Conservation (phyloP, 257 asterid species). For the Gardenia jasminoides region DNA sequence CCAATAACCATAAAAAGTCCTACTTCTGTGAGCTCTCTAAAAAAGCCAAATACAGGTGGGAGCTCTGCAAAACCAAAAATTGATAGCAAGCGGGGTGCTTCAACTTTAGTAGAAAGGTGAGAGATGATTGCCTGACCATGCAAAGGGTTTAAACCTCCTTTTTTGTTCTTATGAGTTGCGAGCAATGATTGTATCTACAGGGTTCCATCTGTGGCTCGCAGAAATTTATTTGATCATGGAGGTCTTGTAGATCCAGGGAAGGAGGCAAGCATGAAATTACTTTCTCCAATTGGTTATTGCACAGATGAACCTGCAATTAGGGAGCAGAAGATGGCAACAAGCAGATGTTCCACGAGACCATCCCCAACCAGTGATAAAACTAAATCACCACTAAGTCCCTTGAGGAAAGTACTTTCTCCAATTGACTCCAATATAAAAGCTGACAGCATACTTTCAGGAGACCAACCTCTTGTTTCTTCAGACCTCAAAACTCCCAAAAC, state of each 20-base stretch:
- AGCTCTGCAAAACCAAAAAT: conserved; percentile 38
- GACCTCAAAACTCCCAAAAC: conserved; percentile 52
- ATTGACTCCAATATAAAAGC: conserved; percentile 40
- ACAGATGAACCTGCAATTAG: conserved; percentile 34
- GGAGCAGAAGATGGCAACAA: conserved; percentile 21
- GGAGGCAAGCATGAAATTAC: conserved; percentile 33
- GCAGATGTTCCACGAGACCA: conserved; percentile 7
- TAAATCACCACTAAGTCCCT: conserved; percentile 31
- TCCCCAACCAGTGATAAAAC: conserved; percentile 32
- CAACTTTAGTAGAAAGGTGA: conserved; percentile 48
- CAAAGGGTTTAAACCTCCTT: neutral
- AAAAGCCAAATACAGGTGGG: conserved; percentile 31
- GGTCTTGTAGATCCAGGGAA: conserved; percentile 16
- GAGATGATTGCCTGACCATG: conserved; percentile 1
- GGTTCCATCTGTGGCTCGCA: conserved; percentile 38
- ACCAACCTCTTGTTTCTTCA: conserved; percentile 16
- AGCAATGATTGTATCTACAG: conserved; percentile 37
- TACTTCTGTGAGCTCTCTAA: conserved; percentile 38
- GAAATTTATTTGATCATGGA: conserved; percentile 45
- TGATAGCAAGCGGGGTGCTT: conserved; percentile 30
- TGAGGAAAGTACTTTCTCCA: conserved; percentile 58
- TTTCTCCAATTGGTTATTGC: neutral
- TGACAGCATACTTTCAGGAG: conserved; percentile 11
- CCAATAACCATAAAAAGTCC: conserved; percentile 58
- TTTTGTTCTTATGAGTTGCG: conserved; percentile 19